Conservation (phyloP, 495 filamentous ascomycete species). For the Aspergillus sparsus region DNA sequence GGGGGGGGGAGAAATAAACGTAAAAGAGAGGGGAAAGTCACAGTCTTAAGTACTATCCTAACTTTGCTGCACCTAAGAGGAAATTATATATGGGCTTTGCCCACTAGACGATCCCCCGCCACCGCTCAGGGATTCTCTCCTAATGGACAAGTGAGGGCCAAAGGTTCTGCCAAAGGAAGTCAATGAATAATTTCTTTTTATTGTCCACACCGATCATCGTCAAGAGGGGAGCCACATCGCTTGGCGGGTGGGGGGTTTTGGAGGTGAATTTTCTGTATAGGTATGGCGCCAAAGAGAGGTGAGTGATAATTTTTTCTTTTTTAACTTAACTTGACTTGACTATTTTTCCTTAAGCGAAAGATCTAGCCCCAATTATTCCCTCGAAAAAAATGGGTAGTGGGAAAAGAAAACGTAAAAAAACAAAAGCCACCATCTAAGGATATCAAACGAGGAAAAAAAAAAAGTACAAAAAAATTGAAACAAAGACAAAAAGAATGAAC, state of each 20-base stretch:
- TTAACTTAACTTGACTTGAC: neutral
- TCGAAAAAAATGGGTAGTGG: neutral
- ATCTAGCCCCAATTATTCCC: neutral
- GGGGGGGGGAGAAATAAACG: neutral
- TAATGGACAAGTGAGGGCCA: neutral
- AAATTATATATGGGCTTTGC: slow-evolving; percentile 19
- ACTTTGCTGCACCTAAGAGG: neutral
- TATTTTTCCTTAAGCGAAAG: too few relatives aligned
- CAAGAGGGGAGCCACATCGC: slow-evolving; percentile 16
- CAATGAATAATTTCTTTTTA: slow-evolving; percentile 9
- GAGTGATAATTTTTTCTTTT: neutral
- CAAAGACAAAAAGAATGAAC: neutral
- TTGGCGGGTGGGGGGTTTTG: slow-evolving; percentile 16
- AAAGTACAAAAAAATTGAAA: neutral
- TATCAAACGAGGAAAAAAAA: slow-evolving; percentile 1
- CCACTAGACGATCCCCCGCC: slow-evolving; percentile 19
- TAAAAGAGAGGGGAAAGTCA: neutral
- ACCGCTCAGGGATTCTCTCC: slow-evolving; percentile 11
- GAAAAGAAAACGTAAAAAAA: neutral
- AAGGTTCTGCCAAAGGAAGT: neutral
- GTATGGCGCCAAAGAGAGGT: neutral
- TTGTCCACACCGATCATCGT: slow-evolving; percentile 11
- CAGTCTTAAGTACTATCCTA: slow-evolving; percentile 1
- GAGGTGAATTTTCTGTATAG: slow-evolving; percentile 6
- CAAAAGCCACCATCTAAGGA: slow-evolving; percentile 3